Base-by-base conservation (phyloP, 805 yeast species). In the Starmerella sp. region DNA sequence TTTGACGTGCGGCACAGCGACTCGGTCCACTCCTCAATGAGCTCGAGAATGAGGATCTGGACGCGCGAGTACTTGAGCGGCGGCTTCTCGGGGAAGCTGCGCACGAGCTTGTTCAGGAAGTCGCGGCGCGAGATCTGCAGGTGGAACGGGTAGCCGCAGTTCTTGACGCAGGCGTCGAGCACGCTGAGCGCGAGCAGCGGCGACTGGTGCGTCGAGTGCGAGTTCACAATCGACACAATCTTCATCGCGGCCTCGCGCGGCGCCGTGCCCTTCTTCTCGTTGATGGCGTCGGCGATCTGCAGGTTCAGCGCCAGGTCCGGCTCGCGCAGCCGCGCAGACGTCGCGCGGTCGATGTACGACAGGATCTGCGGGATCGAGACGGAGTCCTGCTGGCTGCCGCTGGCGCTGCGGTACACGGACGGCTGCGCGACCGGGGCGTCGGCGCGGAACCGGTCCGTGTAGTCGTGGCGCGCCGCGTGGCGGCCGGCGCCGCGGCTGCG, bases 81-180 rank as follows among this genome's bases (percentile, higher is more conserved):
- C 1, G 98, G 97, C 65, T 87, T 80, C 66, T 90, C 97, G 1
- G 97, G 97, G 72, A 93, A 93, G 67, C 87, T 73, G 64, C 87
- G 85, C 29, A 93, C 98, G 65, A 93, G 77, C 66, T 88, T 96
- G 67, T 93, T 93, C 65, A 93, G 75, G 63, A 93, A 93, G 68
- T 91, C 97, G 70, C 93, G 90, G 57, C 97, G 79, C 4, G 96
- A 86, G 52, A 93, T 87, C 71, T 93, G 98, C 48, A 93, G 75
- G 62, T 93, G 98, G 71, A 93, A 81, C 7, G 98, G 97, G 69
- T 91, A 93, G 5, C 97, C 98, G 73, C 99, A 93, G 73, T 93
- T 93, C 72, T 93, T 93, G 52, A 93, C 98, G 62, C 93, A 74
- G 53, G 87, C 87, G 67, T 93, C 99, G 58, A 93, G 77, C 51